Conservation (phyloP, 371 early-diverging fungal genomes). For the Mortierella sp. region DNA sequence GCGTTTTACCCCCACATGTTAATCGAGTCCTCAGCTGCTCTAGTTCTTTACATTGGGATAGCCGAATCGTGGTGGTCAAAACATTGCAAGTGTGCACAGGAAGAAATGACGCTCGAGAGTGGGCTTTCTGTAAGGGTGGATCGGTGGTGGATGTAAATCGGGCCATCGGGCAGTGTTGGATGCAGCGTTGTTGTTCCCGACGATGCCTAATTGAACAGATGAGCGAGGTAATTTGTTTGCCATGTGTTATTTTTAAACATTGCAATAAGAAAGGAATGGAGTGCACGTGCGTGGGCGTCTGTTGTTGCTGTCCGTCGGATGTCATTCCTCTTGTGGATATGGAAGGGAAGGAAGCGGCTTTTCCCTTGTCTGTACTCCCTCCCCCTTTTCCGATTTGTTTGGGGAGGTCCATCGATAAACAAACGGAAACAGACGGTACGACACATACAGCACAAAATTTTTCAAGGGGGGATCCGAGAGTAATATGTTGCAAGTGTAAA, state of each 20-base stretch:
- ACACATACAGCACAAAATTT: not conserved
- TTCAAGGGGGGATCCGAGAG: not conserved
- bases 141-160: conserved; percentile 55
- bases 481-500: no score
- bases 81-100: conserved; percentile 36
- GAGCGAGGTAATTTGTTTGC: not conserved
- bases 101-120: conserved; percentile 19
- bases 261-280: not conserved
- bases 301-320: not conserved
- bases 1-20: not conserved
- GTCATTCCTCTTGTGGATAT: not conserved
- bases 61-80: conserved; percentile 23
- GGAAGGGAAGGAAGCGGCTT: not conserved
- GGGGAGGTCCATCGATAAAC: not conserved
- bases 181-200: conserved; percentile 4
- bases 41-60: conserved; percentile 19
- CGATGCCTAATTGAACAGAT: not conserved
- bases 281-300: not conserved
- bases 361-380: not conserved
- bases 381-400: not conserved
- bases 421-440: not conserved
- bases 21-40: not conserved
- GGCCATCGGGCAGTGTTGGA: conserved; percentile 51
- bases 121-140: conserved; percentile 36
- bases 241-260: not conserved